Evolutionary conservation across 2,329 filamentous ascomycete genomes (phyloP), one percentile per base, ranked within the genome.

Genomic region (Diaporthe longicolla): DNA sequence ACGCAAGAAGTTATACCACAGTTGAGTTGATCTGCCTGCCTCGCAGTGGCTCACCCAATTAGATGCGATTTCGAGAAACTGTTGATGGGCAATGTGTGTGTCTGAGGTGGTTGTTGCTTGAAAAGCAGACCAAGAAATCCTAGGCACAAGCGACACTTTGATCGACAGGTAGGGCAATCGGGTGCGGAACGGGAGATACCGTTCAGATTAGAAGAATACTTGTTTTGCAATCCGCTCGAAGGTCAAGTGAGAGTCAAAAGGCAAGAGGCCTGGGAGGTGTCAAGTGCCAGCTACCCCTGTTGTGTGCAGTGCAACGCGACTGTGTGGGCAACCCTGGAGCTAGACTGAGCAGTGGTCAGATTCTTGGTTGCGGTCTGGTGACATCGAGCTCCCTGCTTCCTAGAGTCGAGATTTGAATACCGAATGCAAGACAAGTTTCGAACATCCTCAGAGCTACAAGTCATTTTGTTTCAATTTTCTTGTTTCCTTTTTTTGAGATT

Each of bases 141-240:
- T 10, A 11, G 5, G n/a, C 17, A 4, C 15, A 1, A 2, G 58
- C 17, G 58, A 17, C 26, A 24, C 1, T 45, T 19, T 19, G 24
- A 29, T 0, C 24, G 58, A 29, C 7, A 15, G 9, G 4, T 1
- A 2, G 3, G 17, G 9, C 8, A 2, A 11, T 21, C 15, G 19
- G 24, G n/a, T 10, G n/a, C 5, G 21, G 7, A 5, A 8, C 1
- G 35, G 37, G 6, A 2, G 7, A 11, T 24, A 3, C 0, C 4
- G 13, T 4, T 9, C 6, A 4, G 13, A 26, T 26, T 13, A 17
- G 11, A 11, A 4, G 11, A 40, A 15, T 40, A 11, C 1, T 5
- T 10, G 7, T 15, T 63, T 1, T 10, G 8, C 11, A 0, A 2
- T 45, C 2, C 19, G n/a, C 7, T 9, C 5, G 26, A 65, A 19